A percentile compares a stretch with the other conserved stretches of the same genome.
These are phyloP conservation scores for Lycium ferocissimum DNA, from an alignment of 257 asterid species.

Conservation along the genomic window DNA sequence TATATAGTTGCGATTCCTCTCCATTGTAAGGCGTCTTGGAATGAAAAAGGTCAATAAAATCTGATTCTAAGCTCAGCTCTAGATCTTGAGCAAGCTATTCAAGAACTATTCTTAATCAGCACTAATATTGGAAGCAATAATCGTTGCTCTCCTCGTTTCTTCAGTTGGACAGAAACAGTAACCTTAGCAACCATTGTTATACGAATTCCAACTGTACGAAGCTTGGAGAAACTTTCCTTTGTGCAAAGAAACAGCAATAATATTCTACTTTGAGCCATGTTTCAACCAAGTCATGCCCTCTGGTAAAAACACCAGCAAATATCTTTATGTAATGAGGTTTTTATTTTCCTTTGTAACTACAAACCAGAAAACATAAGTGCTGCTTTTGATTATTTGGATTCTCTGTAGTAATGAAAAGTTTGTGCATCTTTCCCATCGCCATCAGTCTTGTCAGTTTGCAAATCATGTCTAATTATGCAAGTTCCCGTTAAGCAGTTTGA, in stretches of 20 bases:
- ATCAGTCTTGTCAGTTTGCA: neutral
- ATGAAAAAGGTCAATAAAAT: too few relatives aligned
- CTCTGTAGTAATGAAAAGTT: neutral
- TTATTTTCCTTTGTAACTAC: too few relatives aligned
- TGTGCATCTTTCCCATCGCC: neutral
- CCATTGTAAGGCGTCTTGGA: too few relatives aligned
- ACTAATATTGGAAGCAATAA: too few relatives aligned
- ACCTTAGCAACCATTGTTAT: neutral
- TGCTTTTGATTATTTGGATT: too few relatives aligned
- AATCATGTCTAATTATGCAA: neutral
- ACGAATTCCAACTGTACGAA: conserved; percentile 21
- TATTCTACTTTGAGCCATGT: neutral
- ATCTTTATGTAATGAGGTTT: too few relatives aligned
- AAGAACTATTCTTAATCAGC: too few relatives aligned
- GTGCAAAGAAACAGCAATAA: conserved; percentile 23
- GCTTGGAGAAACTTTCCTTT: conserved; percentile 21
- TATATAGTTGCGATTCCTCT: too few relatives aligned
- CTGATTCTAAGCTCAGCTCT: too few relatives aligned
- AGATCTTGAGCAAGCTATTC: too few relatives aligned
- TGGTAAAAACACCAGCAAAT: neutral
- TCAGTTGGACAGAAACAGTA: conserved; percentile 27
- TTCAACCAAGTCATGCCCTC: too few relatives aligned
- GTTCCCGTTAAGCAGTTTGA: neutral
- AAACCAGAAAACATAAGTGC: too few relatives aligned
- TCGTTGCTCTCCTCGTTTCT: neutral